Evolutionary conservation across 1,284 basidiomycete species (phyloP), one percentile per base, ranked within the genome.

Genomic region (Cryptococcus deneoformans): DNA sequence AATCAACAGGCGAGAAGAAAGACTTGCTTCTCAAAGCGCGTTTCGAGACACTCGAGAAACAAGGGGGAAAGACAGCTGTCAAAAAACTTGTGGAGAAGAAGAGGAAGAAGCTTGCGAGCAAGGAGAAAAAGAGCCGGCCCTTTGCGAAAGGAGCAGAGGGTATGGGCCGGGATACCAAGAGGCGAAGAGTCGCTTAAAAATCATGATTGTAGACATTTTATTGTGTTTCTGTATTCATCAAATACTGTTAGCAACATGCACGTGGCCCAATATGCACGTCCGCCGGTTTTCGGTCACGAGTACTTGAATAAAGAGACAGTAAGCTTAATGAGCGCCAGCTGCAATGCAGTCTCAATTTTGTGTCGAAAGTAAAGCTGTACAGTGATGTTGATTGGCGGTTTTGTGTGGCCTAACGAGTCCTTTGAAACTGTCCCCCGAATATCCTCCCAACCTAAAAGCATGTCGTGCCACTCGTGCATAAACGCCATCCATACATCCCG

Each of bases 41-140:
- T 58, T 90, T 89, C 71, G 87, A 91, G 36, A 85, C 86, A 5
- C 80, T 92, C 44, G 87, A 88, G 9, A 82, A 82, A 24, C 78
- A 82, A 52, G 90, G 90, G 90, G 91, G 5, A 34, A 85, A 85
- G 63, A 79, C 82, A 7, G 90, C 91, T 0, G 89, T 94, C 59
- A 90, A 88, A 72, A 92, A 88, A 76, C 89, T 86, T 2, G 85
- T 95, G 44, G 90, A 92, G 70, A 92, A 90, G 82, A 91, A 87
- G 73, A 85, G 89, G 77, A 90, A 86, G 77, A 95, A 94, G 81
- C 80, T 88, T 24, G 83, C 83, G 37, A 89, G 91, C 75, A 93
- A 90, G 78, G 93, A 96, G 81, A 95, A 93, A 93, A 89, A 85
- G 72, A 86, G 83, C 54, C 79, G 89, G 59, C 92, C 92, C 9